Percentiles rank a stretch among this genome's conserved stretches.
phyloP scores from a whole-genome alignment of 495 filamentous ascomycete genomes.

The Tuber aestivum region DNA sequence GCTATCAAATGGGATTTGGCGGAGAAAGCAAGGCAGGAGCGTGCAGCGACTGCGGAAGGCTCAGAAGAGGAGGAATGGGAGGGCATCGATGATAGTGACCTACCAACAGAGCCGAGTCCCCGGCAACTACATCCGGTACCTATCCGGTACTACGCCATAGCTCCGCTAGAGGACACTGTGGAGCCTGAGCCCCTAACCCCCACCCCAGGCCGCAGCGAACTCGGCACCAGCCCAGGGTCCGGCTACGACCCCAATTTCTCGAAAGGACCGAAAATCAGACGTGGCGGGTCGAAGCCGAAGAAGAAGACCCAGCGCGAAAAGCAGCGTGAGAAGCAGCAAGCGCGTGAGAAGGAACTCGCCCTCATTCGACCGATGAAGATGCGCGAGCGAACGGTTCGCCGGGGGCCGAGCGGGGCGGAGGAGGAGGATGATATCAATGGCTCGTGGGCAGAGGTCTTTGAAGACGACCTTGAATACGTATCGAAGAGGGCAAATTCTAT shows the following conservation, averaged over 20 bases:
- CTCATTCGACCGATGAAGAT: not conserved
- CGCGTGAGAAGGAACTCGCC: not conserved
- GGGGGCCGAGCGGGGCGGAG: not conserved
- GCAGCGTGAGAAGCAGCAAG: not conserved
- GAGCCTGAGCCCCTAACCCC: not conserved
- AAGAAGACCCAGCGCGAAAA: not conserved
- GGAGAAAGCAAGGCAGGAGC: slow-evolving; percentile 26
- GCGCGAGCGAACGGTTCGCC: not conserved
- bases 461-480: not conserved
- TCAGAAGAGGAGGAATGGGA: slow-evolving; percentile 46
- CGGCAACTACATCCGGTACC: not conserved
- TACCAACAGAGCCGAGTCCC: not conserved
- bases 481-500: not conserved
- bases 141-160: not conserved
- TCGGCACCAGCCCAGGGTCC: not conserved
- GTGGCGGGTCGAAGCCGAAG: not conserved
- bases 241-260: not conserved
- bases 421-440: not conserved
- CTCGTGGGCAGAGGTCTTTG: not conserved
- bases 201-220: not conserved
- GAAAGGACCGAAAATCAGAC: not conserved
- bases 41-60: slow-evolving; percentile 44
- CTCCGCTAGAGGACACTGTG: not conserved
- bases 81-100: slow-evolving; percentile 43
- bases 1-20: slow-evolving; percentile 5